Evolutionary conservation across 164 flowering plant species (phyloP), one percentile per base, ranked within the genome.

Genomic region (Stephania japonica): DNA sequence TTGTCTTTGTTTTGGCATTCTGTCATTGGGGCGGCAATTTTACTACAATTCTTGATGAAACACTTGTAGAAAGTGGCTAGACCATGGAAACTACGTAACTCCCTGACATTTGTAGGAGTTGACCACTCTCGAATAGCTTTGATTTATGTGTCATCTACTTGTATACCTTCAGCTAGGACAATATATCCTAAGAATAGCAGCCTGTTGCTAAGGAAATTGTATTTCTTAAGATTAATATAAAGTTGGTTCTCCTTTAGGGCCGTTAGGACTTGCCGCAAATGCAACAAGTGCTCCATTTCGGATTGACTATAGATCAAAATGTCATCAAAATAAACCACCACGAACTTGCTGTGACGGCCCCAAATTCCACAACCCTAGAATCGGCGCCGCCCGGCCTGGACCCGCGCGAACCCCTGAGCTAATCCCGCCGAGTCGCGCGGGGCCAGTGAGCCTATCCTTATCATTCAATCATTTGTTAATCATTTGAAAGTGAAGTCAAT

Each of bases 271-370:
- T 23, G 24, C 1, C 18, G 25, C 12, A 74, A 47, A 67, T n/a
- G n/a, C n/a, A n/a, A n/a, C n/a, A n/a, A n/a, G n/a, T n/a, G n/a
- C n/a, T n/a, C n/a, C n/a, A n/a, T n/a, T n/a, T n/a, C n/a, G n/a
- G n/a, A n/a, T n/a, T n/a, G n/a, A n/a, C n/a, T n/a, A n/a, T n/a
- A n/a, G n/a, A n/a, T n/a, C n/a, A n/a, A n/a, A n/a, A n/a, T n/a
- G n/a, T n/a, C n/a, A n/a, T n/a, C n/a, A n/a, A 64, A 69, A 19
- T 75, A 75, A 2, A 75, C 77, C 1, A 75, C 72, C 0, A 68
- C 67, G 62, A 75, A 75, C 0, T 32, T 24, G 3, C 65, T n/a
- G n/a, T n/a, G n/a, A n/a, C n/a, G n/a, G n/a, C n/a, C n/a, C n/a
- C n/a, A n/a, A n/a, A n/a, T n/a, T n/a, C n/a, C n/a, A n/a, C n/a